phyloP scores from a whole-genome alignment of 2,329 filamentous ascomycete species.

The Aspergillus aculeatinus region DNA sequence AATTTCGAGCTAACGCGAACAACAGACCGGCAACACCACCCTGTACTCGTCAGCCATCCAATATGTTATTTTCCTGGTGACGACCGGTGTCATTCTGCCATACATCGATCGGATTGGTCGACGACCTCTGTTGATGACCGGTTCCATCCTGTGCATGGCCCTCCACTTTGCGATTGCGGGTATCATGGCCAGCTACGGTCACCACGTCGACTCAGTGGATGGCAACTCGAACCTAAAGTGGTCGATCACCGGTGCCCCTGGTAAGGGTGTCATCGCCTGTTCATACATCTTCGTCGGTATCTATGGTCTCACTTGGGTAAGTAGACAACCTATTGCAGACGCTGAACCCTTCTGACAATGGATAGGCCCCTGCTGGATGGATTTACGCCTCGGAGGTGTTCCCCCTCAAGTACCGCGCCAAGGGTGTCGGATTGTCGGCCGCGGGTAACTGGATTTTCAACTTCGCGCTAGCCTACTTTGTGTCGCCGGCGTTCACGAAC shows the following conservation, averaged over 20 bases:
- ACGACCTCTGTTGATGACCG: conserved; percentile 48
- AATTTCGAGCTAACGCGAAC: not conserved
- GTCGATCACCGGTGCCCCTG: conserved; percentile 50
- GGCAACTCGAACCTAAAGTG: conserved; percentile 49
- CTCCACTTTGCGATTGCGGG: conserved; percentile 57
- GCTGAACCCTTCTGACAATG: not conserved
- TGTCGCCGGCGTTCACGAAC: conserved; percentile 58
- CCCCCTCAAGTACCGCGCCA: conserved; percentile 63
- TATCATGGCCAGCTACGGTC: conserved; percentile 52
- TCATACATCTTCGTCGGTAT: conserved; percentile 54
- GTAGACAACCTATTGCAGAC: conserved; percentile 20
- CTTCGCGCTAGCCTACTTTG: conserved; percentile 55
- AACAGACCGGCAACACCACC: conserved; percentile 38
- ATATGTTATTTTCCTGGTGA: conserved; percentile 58
- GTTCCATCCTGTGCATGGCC: conserved; percentile 47
- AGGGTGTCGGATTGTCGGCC: conserved; percentile 62
- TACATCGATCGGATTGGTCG: conserved; percentile 53
- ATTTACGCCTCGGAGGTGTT: conserved; percentile 64
- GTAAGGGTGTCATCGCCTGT: conserved; percentile 62
- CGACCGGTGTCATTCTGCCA: conserved; percentile 52
- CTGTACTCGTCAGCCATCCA: conserved; percentile 57
- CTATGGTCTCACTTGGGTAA: conserved; percentile 44
- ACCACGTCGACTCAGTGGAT: conserved; percentile 46
- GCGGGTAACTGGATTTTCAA: conserved; percentile 65
- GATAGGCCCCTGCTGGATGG: conserved; percentile 56